Evolutionary conservation across 2,329 filamentous ascomycete genomes (phyloP), one percentile per base, ranked within the genome.

Genomic region (Capronia americana): DNA sequence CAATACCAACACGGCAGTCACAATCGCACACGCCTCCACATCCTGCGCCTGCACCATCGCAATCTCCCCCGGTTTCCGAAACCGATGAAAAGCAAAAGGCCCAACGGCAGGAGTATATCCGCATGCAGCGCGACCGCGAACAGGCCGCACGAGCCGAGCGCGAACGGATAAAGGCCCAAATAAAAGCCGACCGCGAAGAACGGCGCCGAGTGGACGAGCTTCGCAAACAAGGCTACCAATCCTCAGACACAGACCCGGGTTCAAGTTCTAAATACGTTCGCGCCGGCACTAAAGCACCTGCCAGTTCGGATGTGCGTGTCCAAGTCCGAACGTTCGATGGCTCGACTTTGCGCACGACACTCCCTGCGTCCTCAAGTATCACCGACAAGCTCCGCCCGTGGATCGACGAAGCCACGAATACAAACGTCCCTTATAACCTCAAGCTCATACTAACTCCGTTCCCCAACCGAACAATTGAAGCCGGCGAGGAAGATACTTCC

Each of bases 251-350:
- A 61, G 64, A 54, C 61, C 64, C 54, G 69, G 67, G 48, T 60
- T 67, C 41, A 70, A 61, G 12, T 23, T 61, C 57, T 20, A 30
- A 24, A 24, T 69, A 50, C 54, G 24, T 57, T 1, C 41, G 54
- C 2, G 50, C 32, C 24, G 23, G 11, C 0, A n/a, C 70, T 34
- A 61, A 68, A 53, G 61, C 72, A 24, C 65, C 68, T 20, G 71
- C 73, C 50, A 73, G 32, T 5, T 64, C 60, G 23, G 62, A 76
- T 68, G 88, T 87, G 69, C 86, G 89, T 20, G 80, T 97, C 0
- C 92, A 95, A 73, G 86, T 97, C 20, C 87, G 93, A 7, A 82
- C 97, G 0, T 91, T 96, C 64, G 92, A 97, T 74, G 94, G 94
- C 10, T 89, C 88, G 11, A 93, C 88, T 1, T 86, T 97, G 20